Conservation (phyloP, 129 eudicot species). For the Centaurea solstitialis region DNA sequence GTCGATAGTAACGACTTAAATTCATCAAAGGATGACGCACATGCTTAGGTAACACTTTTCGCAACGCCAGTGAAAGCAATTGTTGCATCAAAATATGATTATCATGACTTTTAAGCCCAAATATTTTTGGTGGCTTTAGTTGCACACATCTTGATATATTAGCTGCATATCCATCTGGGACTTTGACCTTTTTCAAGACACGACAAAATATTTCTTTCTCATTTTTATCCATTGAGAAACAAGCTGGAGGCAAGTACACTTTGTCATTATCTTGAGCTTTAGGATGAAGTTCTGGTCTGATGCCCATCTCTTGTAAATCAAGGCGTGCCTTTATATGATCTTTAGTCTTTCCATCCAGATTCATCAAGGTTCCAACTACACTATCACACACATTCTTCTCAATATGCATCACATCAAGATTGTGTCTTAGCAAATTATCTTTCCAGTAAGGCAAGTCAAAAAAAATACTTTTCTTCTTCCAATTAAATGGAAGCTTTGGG, state of each 20-base stretch:
- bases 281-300: conserved; percentile 16
- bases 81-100: conserved; percentile 26
- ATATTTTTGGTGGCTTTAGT: neutral
- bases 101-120: too few species aligned
- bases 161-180: conserved; percentile 27
- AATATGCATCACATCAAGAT: conserved; percentile 21
- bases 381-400: conserved; percentile 9
- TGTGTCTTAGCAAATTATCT: conserved; percentile 4
- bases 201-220: conserved; percentile 6
- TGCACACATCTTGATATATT: conserved; percentile 23
- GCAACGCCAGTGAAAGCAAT: conserved; percentile 6
- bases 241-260: neutral
- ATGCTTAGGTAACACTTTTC: conserved; percentile 17
- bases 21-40: conserved; percentile 9
- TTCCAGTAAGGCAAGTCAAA: conserved; percentile 12
- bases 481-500: neutral
- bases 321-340: too few species aligned
- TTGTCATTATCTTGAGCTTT: neutral
- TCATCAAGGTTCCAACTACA: conserved; percentile 10
- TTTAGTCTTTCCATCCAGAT: conserved; percentile 15
- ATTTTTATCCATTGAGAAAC: conserved; percentile 12
- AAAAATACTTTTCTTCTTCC: conserved; percentile 22
- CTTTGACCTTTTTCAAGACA: conserved; percentile 9
- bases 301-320: conserved; percentile 9
- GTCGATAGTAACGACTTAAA: neutral